phyloP scores from a whole-genome alignment of 371 early-diverging fungal species.

The Batrachochytrium dendrobatidis region DNA sequence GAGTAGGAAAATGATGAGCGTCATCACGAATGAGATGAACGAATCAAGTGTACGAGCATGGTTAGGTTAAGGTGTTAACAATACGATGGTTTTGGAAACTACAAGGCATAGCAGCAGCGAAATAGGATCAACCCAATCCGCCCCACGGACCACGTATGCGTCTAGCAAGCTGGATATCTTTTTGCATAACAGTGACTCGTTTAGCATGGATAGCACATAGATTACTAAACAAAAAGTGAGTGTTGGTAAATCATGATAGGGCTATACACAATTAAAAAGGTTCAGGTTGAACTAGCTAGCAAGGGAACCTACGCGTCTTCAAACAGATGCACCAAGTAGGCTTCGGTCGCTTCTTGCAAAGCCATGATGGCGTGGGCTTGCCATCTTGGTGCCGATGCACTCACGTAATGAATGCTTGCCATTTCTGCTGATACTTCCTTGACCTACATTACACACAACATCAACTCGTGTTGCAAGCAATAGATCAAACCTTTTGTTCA shows the following conservation, averaged over 20 bases:
- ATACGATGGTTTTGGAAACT: too few species aligned
- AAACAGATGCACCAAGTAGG: slow-evolving; percentile 79
- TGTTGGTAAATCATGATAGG: not conserved
- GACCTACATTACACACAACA: slow-evolving; percentile 42
- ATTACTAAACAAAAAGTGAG: slow-evolving; percentile 43
- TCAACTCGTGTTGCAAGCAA: too few species aligned
- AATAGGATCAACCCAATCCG: slow-evolving; percentile 21
- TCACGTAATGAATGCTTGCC: slow-evolving; percentile 20
- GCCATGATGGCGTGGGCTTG: slow-evolving; percentile 73
- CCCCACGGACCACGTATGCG: slow-evolving; percentile 69
- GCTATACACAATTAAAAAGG: not conserved
- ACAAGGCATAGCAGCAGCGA: too few species aligned
- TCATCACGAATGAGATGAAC: too few species aligned
- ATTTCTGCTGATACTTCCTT: slow-evolving; percentile 56
- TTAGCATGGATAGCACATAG: slow-evolving; percentile 92
- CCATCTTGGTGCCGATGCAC: slow-evolving; percentile 55
- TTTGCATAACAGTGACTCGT: slow-evolving; percentile 87
- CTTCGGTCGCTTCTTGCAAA: slow-evolving; percentile 88
- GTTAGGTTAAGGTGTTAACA: too few species aligned
- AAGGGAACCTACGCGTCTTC: slow-evolving; percentile 78
- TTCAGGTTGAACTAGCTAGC: slow-evolving; percentile 12
- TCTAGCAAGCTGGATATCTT: slow-evolving; percentile 86
- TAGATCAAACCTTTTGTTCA: too few species aligned
- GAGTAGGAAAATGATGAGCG: too few species aligned
- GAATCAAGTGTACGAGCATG: too few species aligned